Conservation (phyloP, 2,329 filamentous ascomycete genomes). For the Neophaeococcomyces mojaviensis region DNA sequence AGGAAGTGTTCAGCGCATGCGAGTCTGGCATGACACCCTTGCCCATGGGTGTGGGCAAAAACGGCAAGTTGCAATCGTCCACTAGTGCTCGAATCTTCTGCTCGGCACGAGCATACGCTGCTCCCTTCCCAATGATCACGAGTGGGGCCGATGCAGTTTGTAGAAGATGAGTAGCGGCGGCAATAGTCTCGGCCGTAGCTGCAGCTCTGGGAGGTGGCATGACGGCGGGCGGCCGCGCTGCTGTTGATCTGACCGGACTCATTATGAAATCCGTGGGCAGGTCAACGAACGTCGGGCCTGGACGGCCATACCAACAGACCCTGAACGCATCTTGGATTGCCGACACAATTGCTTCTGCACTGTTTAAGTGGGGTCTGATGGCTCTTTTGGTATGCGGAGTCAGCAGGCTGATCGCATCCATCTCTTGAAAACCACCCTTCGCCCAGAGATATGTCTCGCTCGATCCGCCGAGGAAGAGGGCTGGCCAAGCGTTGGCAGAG, state of each 20-base stretch:
- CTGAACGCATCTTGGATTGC: conserved; percentile 47
- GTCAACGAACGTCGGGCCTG: conserved; percentile 48
- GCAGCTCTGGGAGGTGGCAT: conserved; percentile 32
- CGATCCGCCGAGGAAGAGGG: conserved; percentile 49
- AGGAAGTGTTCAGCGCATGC: conserved; percentile 45
- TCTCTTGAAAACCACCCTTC: conserved; percentile 51
- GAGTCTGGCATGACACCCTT: conserved; percentile 51
- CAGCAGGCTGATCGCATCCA: conserved; percentile 48
- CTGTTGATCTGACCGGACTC: conserved; percentile 23
- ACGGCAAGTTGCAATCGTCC: conserved; percentile 43
- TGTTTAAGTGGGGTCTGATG: conserved; percentile 38
- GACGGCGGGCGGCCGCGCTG: conserved; percentile 19
- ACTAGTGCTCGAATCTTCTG: conserved; percentile 38
- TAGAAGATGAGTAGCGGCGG: conserved; percentile 38
- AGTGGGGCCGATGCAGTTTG: conserved; percentile 44
- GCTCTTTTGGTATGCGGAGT: conserved; percentile 48
- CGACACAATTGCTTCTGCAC: conserved; percentile 35
- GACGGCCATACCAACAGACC: conserved; percentile 47
- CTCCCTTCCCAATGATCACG: conserved; percentile 49
- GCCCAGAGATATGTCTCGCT: conserved; percentile 45
- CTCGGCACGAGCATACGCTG: conserved; percentile 48
- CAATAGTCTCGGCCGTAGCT: conserved; percentile 38
- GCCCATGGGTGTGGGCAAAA: conserved; percentile 53
- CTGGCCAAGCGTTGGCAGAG: conserved; percentile 47
- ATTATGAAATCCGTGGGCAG: conserved; percentile 51